Evolutionary conservation across 306 rosid species (phyloP).

Genomic region (Sphenostylis stenocarpa): DNA sequence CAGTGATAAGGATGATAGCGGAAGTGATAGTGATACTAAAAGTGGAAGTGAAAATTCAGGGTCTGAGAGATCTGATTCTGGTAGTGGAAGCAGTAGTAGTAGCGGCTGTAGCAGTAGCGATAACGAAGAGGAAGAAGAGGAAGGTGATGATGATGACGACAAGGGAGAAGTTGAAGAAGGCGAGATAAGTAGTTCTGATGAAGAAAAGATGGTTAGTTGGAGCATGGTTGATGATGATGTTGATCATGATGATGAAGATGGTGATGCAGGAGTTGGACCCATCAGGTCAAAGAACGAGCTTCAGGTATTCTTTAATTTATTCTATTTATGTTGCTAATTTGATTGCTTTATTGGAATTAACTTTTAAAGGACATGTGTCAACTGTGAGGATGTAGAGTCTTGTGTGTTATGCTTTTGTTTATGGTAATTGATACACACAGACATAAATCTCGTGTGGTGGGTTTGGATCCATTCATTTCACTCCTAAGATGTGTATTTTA

Average conservation of each 20-base stretch:
- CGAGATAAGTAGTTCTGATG: constrained; percentile 58
- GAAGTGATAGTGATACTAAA: background rate
- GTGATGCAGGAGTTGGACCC: constrained; percentile 47
- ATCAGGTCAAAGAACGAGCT: constrained; percentile 70
- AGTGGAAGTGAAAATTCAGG: constrained; percentile 43
- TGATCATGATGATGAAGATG: constrained; percentile 13
- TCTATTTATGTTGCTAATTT: background rate
- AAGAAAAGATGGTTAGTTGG: constrained; percentile 35
- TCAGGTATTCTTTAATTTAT: constrained; percentile 48
- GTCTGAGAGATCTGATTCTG: constrained; percentile 44
- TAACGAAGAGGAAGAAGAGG: constrained; percentile 17
- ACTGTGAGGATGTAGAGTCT: background rate
- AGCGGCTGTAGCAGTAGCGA: background rate
- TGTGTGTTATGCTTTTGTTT: background rate
- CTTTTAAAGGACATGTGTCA: background rate
- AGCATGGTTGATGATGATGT: constrained; percentile 22
- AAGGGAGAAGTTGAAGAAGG: constrained; percentile 77
- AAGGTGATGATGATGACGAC: constrained; percentile 25
- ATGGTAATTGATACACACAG: background rate
- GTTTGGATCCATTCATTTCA: background rate
- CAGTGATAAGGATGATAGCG: background rate
- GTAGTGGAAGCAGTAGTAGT: constrained; percentile 29
- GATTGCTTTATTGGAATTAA: background rate
- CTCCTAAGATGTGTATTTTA: background rate
- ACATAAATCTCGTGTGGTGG: background rate